Evolutionary conservation across 164 flowering plant genomes (phyloP).

Genomic region (Protea cynaroides): DNA sequence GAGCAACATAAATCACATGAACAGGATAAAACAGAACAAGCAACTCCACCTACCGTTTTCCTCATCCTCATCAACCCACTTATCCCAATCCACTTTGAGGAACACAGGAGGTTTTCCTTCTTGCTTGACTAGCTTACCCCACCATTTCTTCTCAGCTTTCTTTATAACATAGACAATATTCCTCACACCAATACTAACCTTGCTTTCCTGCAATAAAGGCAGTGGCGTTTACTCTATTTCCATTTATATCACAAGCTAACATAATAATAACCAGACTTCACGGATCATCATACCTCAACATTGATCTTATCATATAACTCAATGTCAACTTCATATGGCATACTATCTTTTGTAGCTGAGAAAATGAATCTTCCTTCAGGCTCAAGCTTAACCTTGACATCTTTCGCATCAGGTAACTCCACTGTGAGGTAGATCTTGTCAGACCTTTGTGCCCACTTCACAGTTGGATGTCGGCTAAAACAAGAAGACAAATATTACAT

Average conservation of each 20-base stretch:
- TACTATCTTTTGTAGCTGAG: slow-evolving; percentile 47
- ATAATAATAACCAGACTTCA: no score
- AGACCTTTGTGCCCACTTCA: slow-evolving; percentile 74
- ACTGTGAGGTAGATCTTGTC: slow-evolving; percentile 51
- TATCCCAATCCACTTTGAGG: slow-evolving; percentile 73
- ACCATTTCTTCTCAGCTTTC: slow-evolving; percentile 73
- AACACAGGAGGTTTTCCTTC: slow-evolving; percentile 61
- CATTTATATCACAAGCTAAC: neutral
- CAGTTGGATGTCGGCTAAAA: slow-evolving; percentile 61
- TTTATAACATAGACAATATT: slow-evolving; percentile 44
- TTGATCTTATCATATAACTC: slow-evolving; percentile 54
- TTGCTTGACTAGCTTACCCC: slow-evolving; percentile 54
- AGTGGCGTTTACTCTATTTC: neutral
- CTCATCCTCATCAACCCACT: slow-evolving; percentile 82
- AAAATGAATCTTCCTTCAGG: slow-evolving; percentile 67
- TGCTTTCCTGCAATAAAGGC: slow-evolving; percentile 49
- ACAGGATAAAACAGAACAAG: neutral
- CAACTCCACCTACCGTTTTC: slow-evolving; percentile 32
- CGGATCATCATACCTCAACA: slow-evolving; percentile 39
- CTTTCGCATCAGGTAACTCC: slow-evolving; percentile 66
- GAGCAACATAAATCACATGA: neutral
- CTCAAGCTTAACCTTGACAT: slow-evolving; percentile 61
- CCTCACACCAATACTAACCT: slow-evolving; percentile 47
- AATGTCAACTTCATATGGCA: slow-evolving; percentile 50
- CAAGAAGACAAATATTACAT: neutral